These are phyloP conservation scores for Didymella glomerata DNA, from an alignment of 2,329 filamentous ascomycete species.

Conservation along the genomic window DNA sequence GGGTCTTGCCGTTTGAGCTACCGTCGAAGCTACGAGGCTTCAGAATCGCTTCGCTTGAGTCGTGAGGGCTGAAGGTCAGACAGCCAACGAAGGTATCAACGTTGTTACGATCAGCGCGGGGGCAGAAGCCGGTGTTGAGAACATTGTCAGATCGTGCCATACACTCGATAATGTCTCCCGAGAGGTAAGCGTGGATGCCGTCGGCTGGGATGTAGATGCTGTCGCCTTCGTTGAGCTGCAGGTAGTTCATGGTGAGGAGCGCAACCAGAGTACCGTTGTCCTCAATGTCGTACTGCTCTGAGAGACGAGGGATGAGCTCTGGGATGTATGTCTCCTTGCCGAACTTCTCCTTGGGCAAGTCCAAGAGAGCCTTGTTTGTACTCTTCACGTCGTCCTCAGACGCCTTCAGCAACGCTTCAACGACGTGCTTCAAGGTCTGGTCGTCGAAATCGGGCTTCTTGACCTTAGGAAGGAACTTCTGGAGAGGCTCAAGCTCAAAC, in stretches of 20 bases:
- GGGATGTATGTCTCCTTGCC: constrained; percentile 66
- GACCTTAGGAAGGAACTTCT: constrained; percentile 60
- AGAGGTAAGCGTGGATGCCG: constrained; percentile 76
- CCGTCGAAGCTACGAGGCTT: constrained; percentile 59
- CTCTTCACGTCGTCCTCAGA: constrained; percentile 62
- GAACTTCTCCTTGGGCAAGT: constrained; percentile 59
- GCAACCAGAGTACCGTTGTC: constrained; percentile 76
- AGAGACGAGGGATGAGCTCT: constrained; percentile 70
- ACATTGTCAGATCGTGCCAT: constrained; percentile 81
- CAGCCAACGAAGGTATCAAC: constrained; percentile 70
- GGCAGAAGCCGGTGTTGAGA: constrained; percentile 77
- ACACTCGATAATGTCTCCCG: constrained; percentile 78
- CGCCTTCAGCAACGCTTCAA: constrained; percentile 63
- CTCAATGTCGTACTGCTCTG: constrained; percentile 67
- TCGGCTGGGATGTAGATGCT: constrained; percentile 76
- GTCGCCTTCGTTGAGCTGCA: constrained; percentile 71
- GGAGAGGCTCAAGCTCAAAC: constrained; percentile 64
- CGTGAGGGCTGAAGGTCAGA: constrained; percentile 71
- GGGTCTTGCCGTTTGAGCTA: constrained; percentile 67
- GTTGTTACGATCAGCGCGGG: constrained; percentile 68
- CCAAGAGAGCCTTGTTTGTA: constrained; percentile 62
- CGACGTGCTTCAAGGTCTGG: constrained; percentile 65
- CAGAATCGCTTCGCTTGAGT: constrained; percentile 64
- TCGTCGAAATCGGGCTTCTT: constrained; percentile 62
- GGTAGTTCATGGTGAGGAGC: constrained; percentile 76